A percentile compares a stretch with the other conserved stretches of the same genome.
Conservation (phyloP, 176 grass and related monocot genomes). For the Paspalum notatum region DNA sequence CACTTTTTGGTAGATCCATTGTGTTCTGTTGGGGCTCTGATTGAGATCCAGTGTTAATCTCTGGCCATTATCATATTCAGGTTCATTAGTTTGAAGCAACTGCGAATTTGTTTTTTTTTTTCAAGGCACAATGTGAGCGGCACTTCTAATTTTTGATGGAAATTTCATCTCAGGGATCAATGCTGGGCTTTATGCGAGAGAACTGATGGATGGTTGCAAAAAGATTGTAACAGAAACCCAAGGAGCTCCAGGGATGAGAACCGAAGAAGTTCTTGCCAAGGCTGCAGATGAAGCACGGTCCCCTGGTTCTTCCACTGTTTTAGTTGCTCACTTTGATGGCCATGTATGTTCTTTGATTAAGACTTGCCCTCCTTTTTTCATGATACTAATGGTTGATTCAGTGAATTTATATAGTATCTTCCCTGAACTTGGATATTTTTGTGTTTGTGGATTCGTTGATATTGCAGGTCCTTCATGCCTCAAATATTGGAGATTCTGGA, state of each 20-base stretch:
- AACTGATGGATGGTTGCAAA: constrained; percentile 83
- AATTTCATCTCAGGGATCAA: constrained; percentile 72
- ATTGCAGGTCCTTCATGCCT: constrained; percentile 72
- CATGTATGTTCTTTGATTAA: constrained; percentile 43
- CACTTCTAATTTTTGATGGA: constrained; percentile 16
- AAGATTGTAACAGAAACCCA: constrained; percentile 55
- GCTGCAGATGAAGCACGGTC: constrained; percentile 68
- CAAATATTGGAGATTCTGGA: constrained; percentile 95
- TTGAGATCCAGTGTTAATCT: constrained; percentile 15
- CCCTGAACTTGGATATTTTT: neutral
- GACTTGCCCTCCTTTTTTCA: neutral
- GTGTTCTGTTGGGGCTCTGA: neutral
- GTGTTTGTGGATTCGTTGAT: neutral
- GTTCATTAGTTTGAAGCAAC: neutral
- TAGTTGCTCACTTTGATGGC: constrained; percentile 92
- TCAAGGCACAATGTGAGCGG: neutral
- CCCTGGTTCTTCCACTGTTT: constrained; percentile 94
- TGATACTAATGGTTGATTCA: neutral
- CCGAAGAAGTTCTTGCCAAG: constrained; percentile 66
- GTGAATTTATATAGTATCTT: neutral
- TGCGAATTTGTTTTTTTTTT: neutral
- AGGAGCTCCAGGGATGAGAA: constrained; percentile 55
- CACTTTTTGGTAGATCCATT: neutral
- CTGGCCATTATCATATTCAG: neutral
- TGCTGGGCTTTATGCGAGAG: constrained; percentile 83